A percentile compares a stretch with the other conserved stretches of the same genome.
These are phyloP conservation scores for Avena insularis DNA, from an alignment of 176 grass and related monocot genomes.

Conservation along the genomic window DNA sequence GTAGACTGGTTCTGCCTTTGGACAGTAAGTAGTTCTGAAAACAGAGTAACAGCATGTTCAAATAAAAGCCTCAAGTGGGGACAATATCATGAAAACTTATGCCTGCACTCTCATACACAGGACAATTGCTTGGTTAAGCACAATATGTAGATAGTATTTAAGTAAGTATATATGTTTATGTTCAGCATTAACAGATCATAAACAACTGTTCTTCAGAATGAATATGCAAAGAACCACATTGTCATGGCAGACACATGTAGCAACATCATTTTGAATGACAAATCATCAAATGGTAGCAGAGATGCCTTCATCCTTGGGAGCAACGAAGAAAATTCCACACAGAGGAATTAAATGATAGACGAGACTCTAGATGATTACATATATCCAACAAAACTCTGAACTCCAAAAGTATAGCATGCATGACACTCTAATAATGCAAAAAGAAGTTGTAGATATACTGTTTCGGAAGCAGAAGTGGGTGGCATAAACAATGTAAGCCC, in stretches of 20 bases:
- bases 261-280: conserved; percentile 17
- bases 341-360: not conserved
- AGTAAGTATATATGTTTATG: conserved; percentile 24
- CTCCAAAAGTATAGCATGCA: not conserved
- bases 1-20: not conserved
- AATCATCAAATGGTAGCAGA: not conserved
- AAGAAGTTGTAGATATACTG: conserved; percentile 46
- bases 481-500: conserved; percentile 99
- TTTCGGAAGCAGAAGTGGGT: conserved; percentile 89
- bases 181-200: conserved; percentile 2
- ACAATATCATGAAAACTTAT: not conserved
- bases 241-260: not conserved
- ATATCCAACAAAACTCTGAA: not conserved
- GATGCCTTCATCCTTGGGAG: not conserved
- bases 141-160: not conserved
- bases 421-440: not conserved
- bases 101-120: not conserved
- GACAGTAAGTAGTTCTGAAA: not conserved
- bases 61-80: not conserved
- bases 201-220: not conserved
- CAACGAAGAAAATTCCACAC: conserved; percentile 6
- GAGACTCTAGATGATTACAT: not conserved
- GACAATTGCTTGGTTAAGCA: not conserved
- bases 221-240: conserved; percentile 4
- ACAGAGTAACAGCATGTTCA: not conserved